A percentile compares a stretch with the other conserved stretches of the same genome.
Conservation (phyloP, 805 yeast genomes). For the Priceomyces melissophilus region DNA sequence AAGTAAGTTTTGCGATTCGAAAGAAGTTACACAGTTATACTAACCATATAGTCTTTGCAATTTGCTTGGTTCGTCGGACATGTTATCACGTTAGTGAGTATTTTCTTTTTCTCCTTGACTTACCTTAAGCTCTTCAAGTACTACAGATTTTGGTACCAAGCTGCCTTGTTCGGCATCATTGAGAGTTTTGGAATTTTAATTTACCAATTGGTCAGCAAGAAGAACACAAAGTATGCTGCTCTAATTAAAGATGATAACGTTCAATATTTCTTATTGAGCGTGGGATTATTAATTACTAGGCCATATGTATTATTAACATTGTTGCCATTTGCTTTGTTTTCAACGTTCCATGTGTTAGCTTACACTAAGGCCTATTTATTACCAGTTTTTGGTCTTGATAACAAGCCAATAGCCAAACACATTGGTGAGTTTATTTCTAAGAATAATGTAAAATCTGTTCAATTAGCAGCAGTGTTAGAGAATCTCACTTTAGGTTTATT, state of each 20-base stretch:
- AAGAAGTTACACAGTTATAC: slow-evolving; percentile 3
- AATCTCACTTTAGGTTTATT: slow-evolving; percentile 44
- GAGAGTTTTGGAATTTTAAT: slow-evolving; percentile 75
- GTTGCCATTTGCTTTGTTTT: slow-evolving; percentile 72
- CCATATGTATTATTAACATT: slow-evolving; percentile 60
- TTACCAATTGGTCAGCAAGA: slow-evolving; percentile 47
- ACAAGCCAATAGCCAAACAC: slow-evolving; percentile 34
- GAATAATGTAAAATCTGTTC: slow-evolving; percentile 37
- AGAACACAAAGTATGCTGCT: slow-evolving; percentile 18
- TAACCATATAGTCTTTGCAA: slow-evolving; percentile 46
- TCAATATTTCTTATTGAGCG: slow-evolving; percentile 61
- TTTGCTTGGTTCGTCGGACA: slow-evolving; percentile 71
- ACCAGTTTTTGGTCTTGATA: slow-evolving; percentile 51
- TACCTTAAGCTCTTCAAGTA: slow-evolving; percentile 25
- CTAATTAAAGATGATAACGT: slow-evolving; percentile 56
- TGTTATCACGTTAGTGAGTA: slow-evolving; percentile 29
- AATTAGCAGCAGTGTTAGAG: slow-evolving; percentile 38
- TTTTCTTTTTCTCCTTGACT: slow-evolving; percentile 30
- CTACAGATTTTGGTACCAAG: slow-evolving; percentile 47
- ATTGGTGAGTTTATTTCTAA: slow-evolving; percentile 31
- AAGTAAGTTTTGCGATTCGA: slow-evolving; percentile 11
- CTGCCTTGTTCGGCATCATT: slow-evolving; percentile 60
- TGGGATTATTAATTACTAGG: slow-evolving; percentile 51
- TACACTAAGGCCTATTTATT: slow-evolving; percentile 63
- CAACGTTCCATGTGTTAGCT: slow-evolving; percentile 77